These are phyloP conservation scores for Acidiella bohemica DNA, from an alignment of 495 filamentous ascomycete genomes.

Conservation along the genomic window DNA sequence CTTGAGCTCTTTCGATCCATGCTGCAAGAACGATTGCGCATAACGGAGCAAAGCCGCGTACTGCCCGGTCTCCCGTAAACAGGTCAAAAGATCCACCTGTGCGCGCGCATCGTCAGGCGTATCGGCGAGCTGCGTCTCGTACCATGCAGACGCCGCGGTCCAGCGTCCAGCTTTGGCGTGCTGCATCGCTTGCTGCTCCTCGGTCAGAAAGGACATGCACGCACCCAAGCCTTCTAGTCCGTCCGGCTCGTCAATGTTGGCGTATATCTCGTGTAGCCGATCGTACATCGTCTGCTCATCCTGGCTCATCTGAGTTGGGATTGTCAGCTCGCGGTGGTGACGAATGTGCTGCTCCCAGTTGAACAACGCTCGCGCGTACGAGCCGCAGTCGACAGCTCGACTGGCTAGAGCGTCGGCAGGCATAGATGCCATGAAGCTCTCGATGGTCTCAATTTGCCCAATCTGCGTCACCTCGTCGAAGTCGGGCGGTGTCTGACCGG, in stretches of 20 bases:
- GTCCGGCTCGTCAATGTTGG: conserved; percentile 93
- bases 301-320: conserved; percentile 26
- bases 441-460: conserved; percentile 46
- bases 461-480: conserved; percentile 27
- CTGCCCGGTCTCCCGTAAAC: conserved; percentile 53
- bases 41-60: conserved; percentile 19
- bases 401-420: conserved; percentile 74
- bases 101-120: conserved; percentile 61
- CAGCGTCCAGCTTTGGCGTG: conserved; percentile 89
- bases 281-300: conserved; percentile 44
- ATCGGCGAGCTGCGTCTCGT: conserved; percentile 71
- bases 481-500: conserved; percentile 22
- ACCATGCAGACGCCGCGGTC: conserved; percentile 97
- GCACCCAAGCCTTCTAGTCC: conserved; percentile 89
- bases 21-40: conserved; percentile 55
- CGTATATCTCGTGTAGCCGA: conserved; percentile 81
- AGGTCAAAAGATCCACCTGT: conserved; percentile 72
- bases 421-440: conserved; percentile 50
- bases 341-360: conserved; percentile 88
- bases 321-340: conserved; percentile 28
- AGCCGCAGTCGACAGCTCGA: conserved; percentile 80
- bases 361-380: conserved; percentile 81
- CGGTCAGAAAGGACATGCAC: conserved; percentile 62
- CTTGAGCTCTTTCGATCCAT: conserved; percentile 18
- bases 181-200: conserved; percentile 84